phyloP scores from a whole-genome alignment of 169 alveolate genomes.

The Plasmodium berghei region DNA sequence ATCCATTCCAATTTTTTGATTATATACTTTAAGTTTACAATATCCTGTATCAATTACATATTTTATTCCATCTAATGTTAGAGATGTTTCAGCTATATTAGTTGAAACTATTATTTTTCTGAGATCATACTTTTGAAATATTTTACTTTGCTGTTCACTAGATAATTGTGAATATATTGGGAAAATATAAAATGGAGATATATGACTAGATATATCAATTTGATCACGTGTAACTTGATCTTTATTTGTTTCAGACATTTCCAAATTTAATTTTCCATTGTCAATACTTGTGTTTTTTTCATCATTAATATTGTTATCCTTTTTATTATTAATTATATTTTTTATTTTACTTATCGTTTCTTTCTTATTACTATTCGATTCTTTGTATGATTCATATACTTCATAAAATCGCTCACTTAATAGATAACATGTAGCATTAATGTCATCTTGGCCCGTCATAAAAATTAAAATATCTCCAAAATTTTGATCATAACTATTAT shows the following conservation, averaged over 20 bases:
- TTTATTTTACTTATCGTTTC: conserved; percentile 55
- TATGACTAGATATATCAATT: conserved; percentile 25
- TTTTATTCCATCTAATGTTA: conserved; percentile 98
- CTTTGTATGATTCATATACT: conserved; percentile 78
- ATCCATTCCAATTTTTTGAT: conserved; percentile 99
- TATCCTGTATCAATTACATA: conserved; percentile 99
- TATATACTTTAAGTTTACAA: conserved; percentile 99
- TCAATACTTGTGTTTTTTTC: conserved; percentile 4
- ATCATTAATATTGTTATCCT: background rate
- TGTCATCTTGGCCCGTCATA: conserved; percentile 99
- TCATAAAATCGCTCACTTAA: conserved; percentile 92
- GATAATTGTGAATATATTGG: conserved; percentile 99
- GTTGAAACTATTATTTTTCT: conserved; percentile 98
- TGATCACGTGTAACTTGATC: conserved; percentile 3
- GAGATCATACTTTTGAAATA: conserved; percentile 84
- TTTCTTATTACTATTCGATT: conserved; percentile 67
- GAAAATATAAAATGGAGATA: conserved; percentile 92
- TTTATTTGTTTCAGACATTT: conserved; percentile 4
- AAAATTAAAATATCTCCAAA: conserved; percentile 98
- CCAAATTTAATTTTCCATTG: background rate
- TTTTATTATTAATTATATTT: conserved; percentile 16
- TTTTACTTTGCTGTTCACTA: conserved; percentile 95
- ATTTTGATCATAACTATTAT: conserved; percentile 74
- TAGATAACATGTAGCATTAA: conserved; percentile 97
- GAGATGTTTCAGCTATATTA: conserved; percentile 99